phyloP scores from a whole-genome alignment of 2,329 filamentous ascomycete genomes.

The Didymosphaeria variabile region DNA sequence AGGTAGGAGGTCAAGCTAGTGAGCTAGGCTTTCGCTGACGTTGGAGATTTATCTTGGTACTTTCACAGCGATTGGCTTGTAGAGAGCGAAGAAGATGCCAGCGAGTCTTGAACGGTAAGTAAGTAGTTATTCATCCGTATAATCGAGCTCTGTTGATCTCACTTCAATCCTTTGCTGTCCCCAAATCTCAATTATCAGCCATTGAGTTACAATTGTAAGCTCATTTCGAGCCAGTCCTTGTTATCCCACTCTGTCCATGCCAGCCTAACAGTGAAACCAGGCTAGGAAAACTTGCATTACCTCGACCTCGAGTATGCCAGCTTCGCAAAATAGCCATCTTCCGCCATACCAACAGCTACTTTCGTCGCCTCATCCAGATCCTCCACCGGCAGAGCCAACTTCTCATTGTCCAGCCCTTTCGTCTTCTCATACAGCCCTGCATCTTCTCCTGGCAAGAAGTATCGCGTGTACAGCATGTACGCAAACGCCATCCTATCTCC shows the following conservation, averaged over 20 bases:
- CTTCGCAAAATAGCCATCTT: constrained; percentile 30
- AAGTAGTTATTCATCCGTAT: background rate
- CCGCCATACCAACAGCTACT: constrained; percentile 57
- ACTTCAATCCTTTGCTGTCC: no score
- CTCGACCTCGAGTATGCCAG: constrained; percentile 1
- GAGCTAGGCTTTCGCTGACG: constrained; percentile 11
- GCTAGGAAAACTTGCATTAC: no score
- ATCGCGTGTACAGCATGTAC: constrained; percentile 55
- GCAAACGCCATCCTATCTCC: constrained; percentile 55
- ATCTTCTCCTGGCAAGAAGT: constrained; percentile 26
- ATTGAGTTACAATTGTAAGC: background rate
- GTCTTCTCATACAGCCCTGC: constrained; percentile 29
- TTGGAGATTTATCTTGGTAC: constrained; percentile 26
- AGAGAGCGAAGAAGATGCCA: background rate
- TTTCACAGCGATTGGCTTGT: constrained; percentile 7
- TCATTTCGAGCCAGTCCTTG: no score
- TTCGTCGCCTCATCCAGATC: constrained; percentile 67
- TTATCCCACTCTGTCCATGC: no score
- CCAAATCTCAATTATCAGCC: no score
- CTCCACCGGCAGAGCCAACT: constrained; percentile 66
- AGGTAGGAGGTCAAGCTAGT: constrained; percentile 26
- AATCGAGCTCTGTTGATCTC: background rate
- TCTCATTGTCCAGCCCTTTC: constrained; percentile 56
- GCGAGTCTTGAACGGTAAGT: background rate
- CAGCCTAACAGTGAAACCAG: no score